Evolutionary conservation across 108 stramenopile species (phyloP).

Genomic region (Hondaea fermentalgiana): DNA sequence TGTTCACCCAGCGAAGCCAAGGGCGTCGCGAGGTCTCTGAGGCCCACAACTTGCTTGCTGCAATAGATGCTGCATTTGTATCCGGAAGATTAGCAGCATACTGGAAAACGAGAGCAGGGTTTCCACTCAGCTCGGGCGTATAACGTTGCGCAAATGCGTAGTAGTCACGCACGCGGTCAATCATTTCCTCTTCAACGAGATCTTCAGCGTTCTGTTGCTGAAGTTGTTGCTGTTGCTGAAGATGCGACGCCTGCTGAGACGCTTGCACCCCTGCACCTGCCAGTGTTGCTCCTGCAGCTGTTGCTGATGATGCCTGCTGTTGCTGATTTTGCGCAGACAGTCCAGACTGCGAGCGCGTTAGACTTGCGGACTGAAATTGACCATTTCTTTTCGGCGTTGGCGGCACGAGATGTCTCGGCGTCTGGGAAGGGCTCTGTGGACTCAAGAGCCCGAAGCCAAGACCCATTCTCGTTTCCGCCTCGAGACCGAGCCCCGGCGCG

Average conservation of each 20-base stretch:
- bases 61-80: neutral
- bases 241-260: no score
- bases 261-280: no score
- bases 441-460: neutral
- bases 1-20: constrained; percentile 4
- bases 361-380: no score
- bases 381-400: no score
- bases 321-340: no score
- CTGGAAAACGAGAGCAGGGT: neutral
- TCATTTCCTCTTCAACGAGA: neutral
- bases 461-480: neutral
- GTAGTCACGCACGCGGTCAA: neutral
- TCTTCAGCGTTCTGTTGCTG: neutral
- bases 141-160: neutral
- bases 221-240: neutral
- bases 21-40: neutral
- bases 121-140: neutral
- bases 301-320: no score
- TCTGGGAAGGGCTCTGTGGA: no score
- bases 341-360: no score
- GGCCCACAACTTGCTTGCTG: neutral
- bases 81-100: constrained; percentile 1
- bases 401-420: no score
- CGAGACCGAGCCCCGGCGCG: neutral
- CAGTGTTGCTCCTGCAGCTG: no score